Base-by-base conservation (phyloP, 495 filamentous ascomycete genomes). In the Umbilicaria muhlenbergii region DNA sequence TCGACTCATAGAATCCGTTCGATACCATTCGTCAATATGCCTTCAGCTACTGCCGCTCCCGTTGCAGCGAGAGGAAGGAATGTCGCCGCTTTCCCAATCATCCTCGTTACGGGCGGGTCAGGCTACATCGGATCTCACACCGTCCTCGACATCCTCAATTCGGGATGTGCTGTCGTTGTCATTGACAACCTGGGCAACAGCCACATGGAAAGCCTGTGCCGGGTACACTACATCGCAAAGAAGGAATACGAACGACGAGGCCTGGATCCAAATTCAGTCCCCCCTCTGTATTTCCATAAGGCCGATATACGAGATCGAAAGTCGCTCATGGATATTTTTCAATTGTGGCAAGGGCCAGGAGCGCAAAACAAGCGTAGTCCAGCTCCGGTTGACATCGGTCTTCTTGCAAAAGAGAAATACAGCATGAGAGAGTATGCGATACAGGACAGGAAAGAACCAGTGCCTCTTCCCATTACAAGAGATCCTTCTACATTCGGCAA, bases 91-190 rank as follows among this genome's bases (percentile, higher is more conserved):
- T 28, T 28, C 24, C 24, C 24, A 28, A 28, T 28, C 55, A 71
- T 78, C 43, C 65, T 79, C 15, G 74, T 80, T 39, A 74, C 76
- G 36, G 77, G 77, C n/a, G 77, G 77, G 8, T 62, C 78, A 15
- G 77, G 77, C 4, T 81, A 78, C 51, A 78, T 81, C 50, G 77
- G 77, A 44, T 75, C 70, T 39, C 77, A 79, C 58, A 79, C 77
- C 5, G 67, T 67, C 37, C 56, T 79, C 34, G 77, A 81, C 52
- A 58, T 81, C 32, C 63, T 81, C 38, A 73, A 78, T 43, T 69
- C 66, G 15, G 67, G 67, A 15, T 71, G 75, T 58, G 78, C 78
- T 55, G 74, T 81, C 24, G 63, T 79, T 51, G 65, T 80, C 36
- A 66, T 80, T 54, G 77, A 81, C 63, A 71, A 78, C 45, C 60